These are phyloP conservation scores for Ceratopteris richardii DNA, from an alignment of 75 land plant species.

Conservation along the genomic window DNA sequence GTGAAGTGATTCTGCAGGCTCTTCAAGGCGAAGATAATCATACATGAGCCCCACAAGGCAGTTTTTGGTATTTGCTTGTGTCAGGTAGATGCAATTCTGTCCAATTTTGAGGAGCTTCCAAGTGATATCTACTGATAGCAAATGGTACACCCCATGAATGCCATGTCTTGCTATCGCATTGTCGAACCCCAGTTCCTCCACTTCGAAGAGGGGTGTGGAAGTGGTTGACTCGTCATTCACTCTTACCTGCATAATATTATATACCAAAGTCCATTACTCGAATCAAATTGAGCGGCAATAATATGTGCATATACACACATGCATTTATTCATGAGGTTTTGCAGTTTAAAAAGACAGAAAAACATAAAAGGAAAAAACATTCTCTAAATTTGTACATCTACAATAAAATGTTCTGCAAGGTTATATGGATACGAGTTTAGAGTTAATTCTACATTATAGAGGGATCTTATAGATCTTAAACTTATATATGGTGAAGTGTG, in stretches of 20 bases:
- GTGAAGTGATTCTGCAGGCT: no score
- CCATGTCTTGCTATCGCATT: constrained; percentile 80
- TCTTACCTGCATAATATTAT: constrained; percentile 27
- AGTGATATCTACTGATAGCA: constrained; percentile 32
- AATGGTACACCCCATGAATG: constrained; percentile 56
- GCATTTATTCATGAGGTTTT: no score
- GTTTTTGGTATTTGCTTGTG: constrained; percentile 36
- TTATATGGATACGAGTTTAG: no score
- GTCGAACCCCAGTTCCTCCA: constrained; percentile 44
- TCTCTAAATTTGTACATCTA: no score
- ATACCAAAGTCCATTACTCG: background rate
- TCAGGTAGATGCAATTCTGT: constrained; percentile 49
- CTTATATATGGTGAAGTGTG: no score
- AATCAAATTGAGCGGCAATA: background rate
- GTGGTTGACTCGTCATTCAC: constrained; percentile 33
- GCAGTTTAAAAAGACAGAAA: no score
- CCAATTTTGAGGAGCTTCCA: constrained; percentile 26
- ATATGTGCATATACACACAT: no score
- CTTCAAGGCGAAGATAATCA: constrained; percentile 65
- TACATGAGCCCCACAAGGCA: constrained; percentile 67
- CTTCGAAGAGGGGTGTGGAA: constrained; percentile 35
- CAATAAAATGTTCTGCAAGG: no score
- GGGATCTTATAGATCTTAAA: no score
- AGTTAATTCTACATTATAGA: no score
- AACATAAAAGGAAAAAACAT: no score